Evolutionary conservation across 2,329 filamentous ascomycete genomes (phyloP).

Genomic region (Aspergillus udagawae): DNA sequence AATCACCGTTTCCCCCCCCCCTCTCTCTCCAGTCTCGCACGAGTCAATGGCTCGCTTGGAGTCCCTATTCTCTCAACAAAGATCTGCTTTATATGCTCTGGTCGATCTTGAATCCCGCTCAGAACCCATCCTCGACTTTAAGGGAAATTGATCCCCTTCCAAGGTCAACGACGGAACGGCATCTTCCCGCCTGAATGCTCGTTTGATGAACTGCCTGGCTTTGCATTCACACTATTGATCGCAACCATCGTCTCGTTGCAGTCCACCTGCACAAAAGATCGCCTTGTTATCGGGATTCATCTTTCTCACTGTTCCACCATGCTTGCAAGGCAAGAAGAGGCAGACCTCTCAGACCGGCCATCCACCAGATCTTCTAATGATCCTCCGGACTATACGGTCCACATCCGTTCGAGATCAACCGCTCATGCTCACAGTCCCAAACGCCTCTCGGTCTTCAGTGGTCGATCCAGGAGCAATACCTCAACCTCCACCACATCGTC

Average conservation of each 20-base stretch:
- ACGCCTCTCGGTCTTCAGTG: slow-evolving; percentile 37
- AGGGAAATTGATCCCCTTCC: background rate
- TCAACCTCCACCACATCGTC: slow-evolving; percentile 50
- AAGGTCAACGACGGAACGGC: background rate
- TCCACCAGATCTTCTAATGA: slow-evolving; percentile 31
- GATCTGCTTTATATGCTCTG: background rate
- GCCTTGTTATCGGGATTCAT: background rate
- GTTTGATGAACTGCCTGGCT: background rate
- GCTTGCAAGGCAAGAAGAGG: slow-evolving; percentile 9
- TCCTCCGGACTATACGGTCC: slow-evolving; percentile 29
- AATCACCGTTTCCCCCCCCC: background rate
- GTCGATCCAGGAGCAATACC: slow-evolving; percentile 42
- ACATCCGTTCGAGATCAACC: slow-evolving; percentile 34
- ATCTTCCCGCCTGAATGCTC: background rate
- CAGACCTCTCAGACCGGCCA: slow-evolving; percentile 21
- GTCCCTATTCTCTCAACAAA: background rate
- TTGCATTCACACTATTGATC: background rate
- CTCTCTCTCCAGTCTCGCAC: background rate
- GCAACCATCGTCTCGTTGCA: background rate
- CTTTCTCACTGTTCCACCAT: slow-evolving; percentile 10
- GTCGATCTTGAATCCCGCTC: background rate
- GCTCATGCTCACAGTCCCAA: slow-evolving; percentile 36
- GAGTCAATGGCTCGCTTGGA: background rate
- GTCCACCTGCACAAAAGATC: background rate
- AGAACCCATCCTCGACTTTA: background rate